Evolutionary conservation across 1,284 basidiomycete genomes (phyloP).

Genomic region (Marasmius tenuissimus): DNA sequence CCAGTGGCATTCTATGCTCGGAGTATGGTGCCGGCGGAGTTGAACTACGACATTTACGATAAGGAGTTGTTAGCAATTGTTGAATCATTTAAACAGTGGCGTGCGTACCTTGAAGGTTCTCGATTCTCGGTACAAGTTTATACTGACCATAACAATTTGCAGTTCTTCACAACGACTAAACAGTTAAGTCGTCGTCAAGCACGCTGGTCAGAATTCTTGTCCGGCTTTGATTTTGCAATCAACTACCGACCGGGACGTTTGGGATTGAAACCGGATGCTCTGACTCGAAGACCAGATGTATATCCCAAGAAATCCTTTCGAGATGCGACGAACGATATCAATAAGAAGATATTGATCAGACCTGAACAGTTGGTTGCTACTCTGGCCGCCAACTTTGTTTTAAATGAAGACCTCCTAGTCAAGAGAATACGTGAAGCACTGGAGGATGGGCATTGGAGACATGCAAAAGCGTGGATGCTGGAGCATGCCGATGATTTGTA

Average conservation of each 20-base stretch:
- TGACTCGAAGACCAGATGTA: background rate
- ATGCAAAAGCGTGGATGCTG: too few relatives aligned
- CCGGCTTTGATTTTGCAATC: background rate
- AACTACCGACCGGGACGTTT: slow-evolving; percentile 1
- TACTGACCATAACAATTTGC: slow-evolving; percentile 30
- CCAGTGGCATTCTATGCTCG: slow-evolving; percentile 32
- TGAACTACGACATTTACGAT: slow-evolving; percentile 23
- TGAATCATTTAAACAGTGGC: background rate
- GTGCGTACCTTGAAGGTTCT: slow-evolving; percentile 25
- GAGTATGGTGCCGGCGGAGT: slow-evolving; percentile 28
- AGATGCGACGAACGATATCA: background rate
- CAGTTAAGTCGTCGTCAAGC: slow-evolving; percentile 23
- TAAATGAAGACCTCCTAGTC: too few relatives aligned
- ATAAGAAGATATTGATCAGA: background rate
- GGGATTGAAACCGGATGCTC: slow-evolving; percentile 5
- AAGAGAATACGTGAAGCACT: too few relatives aligned
- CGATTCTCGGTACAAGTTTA: slow-evolving; percentile 17
- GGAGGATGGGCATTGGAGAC: too few relatives aligned
- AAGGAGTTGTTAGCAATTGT: background rate
- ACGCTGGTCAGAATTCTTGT: slow-evolving; percentile 26
- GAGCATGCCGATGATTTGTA: background rate
- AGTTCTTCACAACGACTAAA: slow-evolving; percentile 17
- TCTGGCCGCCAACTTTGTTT: background rate
- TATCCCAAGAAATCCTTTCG: too few relatives aligned
- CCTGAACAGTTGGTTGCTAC: background rate